These are phyloP conservation scores for Eudorina sp. DNA, from an alignment of 139 green algal genomes.

Conservation along the genomic window DNA sequence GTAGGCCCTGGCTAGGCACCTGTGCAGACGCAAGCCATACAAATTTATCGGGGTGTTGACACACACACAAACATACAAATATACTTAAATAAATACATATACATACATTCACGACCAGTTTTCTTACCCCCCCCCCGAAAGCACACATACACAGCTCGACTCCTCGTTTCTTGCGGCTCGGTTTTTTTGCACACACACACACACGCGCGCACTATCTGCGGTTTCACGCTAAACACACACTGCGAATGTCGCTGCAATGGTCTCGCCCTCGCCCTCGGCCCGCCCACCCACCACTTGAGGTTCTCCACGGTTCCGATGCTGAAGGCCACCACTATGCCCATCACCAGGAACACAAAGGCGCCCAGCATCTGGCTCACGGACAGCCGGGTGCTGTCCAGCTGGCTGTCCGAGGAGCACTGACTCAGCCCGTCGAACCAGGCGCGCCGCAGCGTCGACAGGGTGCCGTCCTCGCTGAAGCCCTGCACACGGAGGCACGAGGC, in stretches of 20 bases:
- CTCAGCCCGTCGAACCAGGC: slow-evolving; percentile 30
- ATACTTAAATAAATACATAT: too few species aligned
- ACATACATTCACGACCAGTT: too few species aligned
- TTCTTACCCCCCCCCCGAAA: too few species aligned
- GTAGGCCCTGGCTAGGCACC: slow-evolving; percentile 16
- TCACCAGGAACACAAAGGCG: slow-evolving; percentile 30
- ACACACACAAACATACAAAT: not conserved
- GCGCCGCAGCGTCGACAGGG: slow-evolving; percentile 7
- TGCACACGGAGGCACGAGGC: not conserved
- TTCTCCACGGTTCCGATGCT: slow-evolving; percentile 26
- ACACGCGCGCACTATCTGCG: too few species aligned
- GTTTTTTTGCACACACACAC: too few species aligned
- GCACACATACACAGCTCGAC: too few species aligned
- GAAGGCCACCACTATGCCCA: slow-evolving; percentile 10
- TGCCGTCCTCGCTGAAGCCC: slow-evolving; percentile 9
- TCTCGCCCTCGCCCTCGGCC: too few species aligned
- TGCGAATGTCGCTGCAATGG: too few species aligned
- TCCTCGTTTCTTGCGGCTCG: too few species aligned
- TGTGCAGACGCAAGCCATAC: not conserved
- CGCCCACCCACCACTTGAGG: slow-evolving; percentile 10
- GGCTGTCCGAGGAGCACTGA: not conserved
- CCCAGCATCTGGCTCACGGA: slow-evolving; percentile 27
- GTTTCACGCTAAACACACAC: too few species aligned
- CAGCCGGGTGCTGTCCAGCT: slow-evolving; percentile 14
- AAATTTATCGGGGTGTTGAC: not conserved